A percentile compares a stretch with the other conserved stretches of the same genome.
phyloP scores from a whole-genome alignment of 1,284 basidiomycete genomes.

The Leccinum angustisporum region DNA sequence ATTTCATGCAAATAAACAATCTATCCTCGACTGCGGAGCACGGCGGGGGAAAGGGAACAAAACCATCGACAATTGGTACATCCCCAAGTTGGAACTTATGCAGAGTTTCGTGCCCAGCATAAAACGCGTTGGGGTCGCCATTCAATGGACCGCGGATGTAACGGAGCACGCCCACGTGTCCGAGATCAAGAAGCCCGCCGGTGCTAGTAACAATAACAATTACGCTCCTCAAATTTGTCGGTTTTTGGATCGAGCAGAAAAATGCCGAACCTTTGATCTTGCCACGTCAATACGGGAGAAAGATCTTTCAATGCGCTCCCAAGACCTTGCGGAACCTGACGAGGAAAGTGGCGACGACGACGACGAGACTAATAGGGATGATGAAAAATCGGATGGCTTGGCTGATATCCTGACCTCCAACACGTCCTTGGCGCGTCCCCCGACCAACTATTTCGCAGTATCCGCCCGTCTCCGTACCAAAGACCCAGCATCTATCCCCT shows the following conservation, averaged over 20 bases:
- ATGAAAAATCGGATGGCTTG: too few species aligned
- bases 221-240: not conserved
- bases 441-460: too few species aligned
- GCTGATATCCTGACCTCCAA: too few species aligned
- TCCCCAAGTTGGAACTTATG: not conserved
- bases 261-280: not conserved
- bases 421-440: too few species aligned
- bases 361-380: too few species aligned
- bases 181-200: not conserved
- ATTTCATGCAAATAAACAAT: not conserved
- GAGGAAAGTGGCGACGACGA: too few species aligned
- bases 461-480: too few species aligned
- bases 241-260: not conserved
- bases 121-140: not conserved
- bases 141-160: not conserved
- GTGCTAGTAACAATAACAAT: not conserved
- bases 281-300: not conserved
- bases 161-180: not conserved
- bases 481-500: too few species aligned
- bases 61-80: not conserved
- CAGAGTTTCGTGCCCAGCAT: not conserved
- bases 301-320: not conserved
- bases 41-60: not conserved
- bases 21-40: not conserved
- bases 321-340: too few species aligned